These are phyloP conservation scores for Pseudogymnoascus sp. DNA, from an alignment of 2,329 filamentous ascomycete species.

Conservation along the genomic window DNA sequence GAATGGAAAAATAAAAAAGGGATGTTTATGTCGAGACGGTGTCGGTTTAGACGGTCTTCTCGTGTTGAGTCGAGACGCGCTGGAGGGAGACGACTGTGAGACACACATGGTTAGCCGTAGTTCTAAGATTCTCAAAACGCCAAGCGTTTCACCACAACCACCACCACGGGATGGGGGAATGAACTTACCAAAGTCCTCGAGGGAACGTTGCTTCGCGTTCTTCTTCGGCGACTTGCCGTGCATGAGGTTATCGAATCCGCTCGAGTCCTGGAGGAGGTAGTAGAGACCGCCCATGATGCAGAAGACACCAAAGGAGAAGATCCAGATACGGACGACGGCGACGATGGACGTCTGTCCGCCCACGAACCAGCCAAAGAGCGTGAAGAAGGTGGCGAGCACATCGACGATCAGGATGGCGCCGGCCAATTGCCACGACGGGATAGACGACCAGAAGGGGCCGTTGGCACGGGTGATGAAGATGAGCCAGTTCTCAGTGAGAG, in stretches of 20 bases:
- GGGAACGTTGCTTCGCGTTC: conserved; percentile 71
- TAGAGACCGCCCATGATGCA: conserved; percentile 67
- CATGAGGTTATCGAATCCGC: conserved; percentile 85
- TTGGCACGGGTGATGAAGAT: conserved; percentile 95
- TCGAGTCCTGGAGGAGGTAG: conserved; percentile 74
- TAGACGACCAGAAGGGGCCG: conserved; percentile 84
- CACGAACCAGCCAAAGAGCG: conserved; percentile 76
- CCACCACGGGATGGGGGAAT: not conserved
- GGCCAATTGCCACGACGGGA: conserved; percentile 76
- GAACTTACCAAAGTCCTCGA: conserved; percentile 80
- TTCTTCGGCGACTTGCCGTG: conserved; percentile 80
- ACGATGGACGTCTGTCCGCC: conserved; percentile 65
- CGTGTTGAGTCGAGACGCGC: conserved; percentile 85
- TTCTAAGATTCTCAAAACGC: not conserved
- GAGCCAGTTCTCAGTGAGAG: conserved; percentile 88
- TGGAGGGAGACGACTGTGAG: conserved; percentile 72
- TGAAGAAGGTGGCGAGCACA: conserved; percentile 77
- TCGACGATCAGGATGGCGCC: conserved; percentile 76
- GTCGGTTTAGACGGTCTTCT: conserved; percentile 63
- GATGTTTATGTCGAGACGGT: not conserved
- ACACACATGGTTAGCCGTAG: conserved; percentile 39
- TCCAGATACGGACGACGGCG: conserved; percentile 80
- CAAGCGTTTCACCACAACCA: not conserved
- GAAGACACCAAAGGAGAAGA: conserved; percentile 86
- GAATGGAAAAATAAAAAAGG: not conserved